Evolutionary conservation across 257 asterid species (phyloP), one percentile per base, ranked within the genome.

Genomic region (Solanum chilense): DNA sequence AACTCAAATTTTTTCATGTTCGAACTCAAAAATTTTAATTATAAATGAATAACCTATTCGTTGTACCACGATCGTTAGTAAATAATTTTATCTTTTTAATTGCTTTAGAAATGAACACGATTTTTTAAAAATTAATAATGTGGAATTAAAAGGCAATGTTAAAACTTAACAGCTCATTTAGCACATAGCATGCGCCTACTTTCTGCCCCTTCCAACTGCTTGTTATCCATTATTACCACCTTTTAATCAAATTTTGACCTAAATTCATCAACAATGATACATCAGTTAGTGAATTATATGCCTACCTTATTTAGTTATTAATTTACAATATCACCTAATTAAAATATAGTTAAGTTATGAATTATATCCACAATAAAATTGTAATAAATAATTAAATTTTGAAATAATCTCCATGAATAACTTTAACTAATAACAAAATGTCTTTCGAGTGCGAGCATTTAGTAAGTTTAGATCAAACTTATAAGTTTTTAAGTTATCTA

Each of bases 121-220:
- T n/a, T n/a, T n/a, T n/a, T n/a, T n/a, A n/a, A n/a, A n/a, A n/a
- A n/a, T n/a, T n/a, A n/a, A n/a, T n/a, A n/a, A n/a, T n/a, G n/a
- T n/a, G n/a, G n/a, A n/a, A n/a, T n/a, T n/a, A 58, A 78, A 52
- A 78, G 18, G 29, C 84, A 80, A 80, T 45, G 84, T 44, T 49
- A 68, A 68, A 85, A 45, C 37, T 44, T 69, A 56, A 71, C 87
- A 85, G 70, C 87, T 85, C 87, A 80, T 80, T 80, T 80, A 23
- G 18, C 35, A 41, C 84, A 18, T 27, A 42, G 15, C 42, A 45
- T 47, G 16, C 84, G 84, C 42, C 64, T 44, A 13, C 62, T 25
- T 42, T 41, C 35, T 77, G 25, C 62, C 83, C 18, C 29, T 29
- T 14, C 82, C 62, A 77, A 42, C 39, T 15, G 42, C 66, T 16